Evolutionary conservation across 805 yeast species (phyloP).

Genomic region (Ogataea ganodermae): DNA sequence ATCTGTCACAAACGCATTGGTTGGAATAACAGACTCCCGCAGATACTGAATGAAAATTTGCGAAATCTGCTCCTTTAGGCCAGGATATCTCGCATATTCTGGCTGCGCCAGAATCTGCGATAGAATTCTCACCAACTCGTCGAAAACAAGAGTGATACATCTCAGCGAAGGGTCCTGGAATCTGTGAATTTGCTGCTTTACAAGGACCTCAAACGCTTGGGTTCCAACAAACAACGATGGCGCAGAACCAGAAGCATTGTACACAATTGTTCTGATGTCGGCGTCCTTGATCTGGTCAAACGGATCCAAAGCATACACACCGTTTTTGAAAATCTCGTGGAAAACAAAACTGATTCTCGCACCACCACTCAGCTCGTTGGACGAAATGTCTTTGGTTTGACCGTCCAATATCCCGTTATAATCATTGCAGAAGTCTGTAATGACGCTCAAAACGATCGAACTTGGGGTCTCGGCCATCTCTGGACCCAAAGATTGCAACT

Average conservation of each 20-base stretch:
- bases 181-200: constrained; percentile 88
- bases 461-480: constrained; percentile 88
- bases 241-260: constrained; percentile 94
- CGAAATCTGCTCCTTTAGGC: constrained; percentile 81
- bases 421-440: constrained; percentile 90
- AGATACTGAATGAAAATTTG: constrained; percentile 77
- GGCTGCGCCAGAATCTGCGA: constrained; percentile 82
- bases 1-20: constrained; percentile 82
- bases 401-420: constrained; percentile 91
- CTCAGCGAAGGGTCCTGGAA: constrained; percentile 92
- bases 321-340: constrained; percentile 93
- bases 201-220: constrained; percentile 93
- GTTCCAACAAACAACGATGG: constrained; percentile 97
- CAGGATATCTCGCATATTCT: constrained; percentile 86
- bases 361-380: constrained; percentile 93
- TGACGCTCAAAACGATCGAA: constrained; percentile 84
- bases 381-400: constrained; percentile 84
- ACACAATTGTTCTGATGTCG: constrained; percentile 95
- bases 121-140: constrained; percentile 88
- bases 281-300: constrained; percentile 94
- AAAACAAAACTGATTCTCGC: constrained; percentile 96
- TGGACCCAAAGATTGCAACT: constrained; percentile 78
- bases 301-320: constrained; percentile 89
- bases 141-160: constrained; percentile 88
- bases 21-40: constrained; percentile 78